phyloP scores from a whole-genome alignment of 495 filamentous ascomycete genomes.

The Durotheca rogersii region DNA sequence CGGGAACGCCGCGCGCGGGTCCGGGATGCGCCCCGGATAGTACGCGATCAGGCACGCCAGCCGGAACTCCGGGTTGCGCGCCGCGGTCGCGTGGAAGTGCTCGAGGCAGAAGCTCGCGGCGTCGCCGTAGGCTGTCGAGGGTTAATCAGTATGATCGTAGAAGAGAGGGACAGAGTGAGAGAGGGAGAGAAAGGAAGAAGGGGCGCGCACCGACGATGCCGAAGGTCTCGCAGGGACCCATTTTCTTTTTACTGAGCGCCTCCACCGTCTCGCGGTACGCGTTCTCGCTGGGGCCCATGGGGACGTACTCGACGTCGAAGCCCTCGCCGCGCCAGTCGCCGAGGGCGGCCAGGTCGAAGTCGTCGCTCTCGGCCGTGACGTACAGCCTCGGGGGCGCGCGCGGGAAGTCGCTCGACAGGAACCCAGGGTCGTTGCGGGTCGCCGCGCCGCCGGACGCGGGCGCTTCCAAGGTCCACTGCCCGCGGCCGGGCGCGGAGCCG shows the following conservation, averaged over 20 bases:
- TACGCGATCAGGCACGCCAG: slow-evolving; percentile 52
- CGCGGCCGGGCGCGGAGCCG: no score
- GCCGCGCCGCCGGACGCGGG: no score
- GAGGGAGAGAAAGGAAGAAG: no score
- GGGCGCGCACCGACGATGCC: slow-evolving; percentile 41
- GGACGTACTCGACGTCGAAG: slow-evolving; percentile 63
- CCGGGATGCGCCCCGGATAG: slow-evolving; percentile 48
- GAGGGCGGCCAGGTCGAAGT: slow-evolving; percentile 60
- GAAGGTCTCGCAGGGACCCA: slow-evolving; percentile 39
- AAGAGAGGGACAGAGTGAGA: no score
- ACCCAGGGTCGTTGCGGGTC: slow-evolving; percentile 41
- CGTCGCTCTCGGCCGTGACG: slow-evolving; percentile 60
- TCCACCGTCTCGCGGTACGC: slow-evolving; percentile 52
- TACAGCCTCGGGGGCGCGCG: slow-evolving; percentile 57
- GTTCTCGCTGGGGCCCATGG: slow-evolving; percentile 54
- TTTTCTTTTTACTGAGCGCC: slow-evolving; percentile 18
- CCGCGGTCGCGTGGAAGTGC: slow-evolving; percentile 39
- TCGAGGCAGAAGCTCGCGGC: slow-evolving; percentile 39
- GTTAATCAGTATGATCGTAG: no score
- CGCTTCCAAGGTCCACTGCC: no score
- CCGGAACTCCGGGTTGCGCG: slow-evolving; percentile 46
- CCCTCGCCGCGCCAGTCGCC: slow-evolving; percentile 66
- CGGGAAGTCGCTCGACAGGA: slow-evolving; percentile 40
- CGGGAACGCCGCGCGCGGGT: slow-evolving; percentile 44
- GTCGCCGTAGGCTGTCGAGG: slow-evolving; percentile 34